Conservation (phyloP, 306 rosid genomes). For the Trifolium repens region DNA sequence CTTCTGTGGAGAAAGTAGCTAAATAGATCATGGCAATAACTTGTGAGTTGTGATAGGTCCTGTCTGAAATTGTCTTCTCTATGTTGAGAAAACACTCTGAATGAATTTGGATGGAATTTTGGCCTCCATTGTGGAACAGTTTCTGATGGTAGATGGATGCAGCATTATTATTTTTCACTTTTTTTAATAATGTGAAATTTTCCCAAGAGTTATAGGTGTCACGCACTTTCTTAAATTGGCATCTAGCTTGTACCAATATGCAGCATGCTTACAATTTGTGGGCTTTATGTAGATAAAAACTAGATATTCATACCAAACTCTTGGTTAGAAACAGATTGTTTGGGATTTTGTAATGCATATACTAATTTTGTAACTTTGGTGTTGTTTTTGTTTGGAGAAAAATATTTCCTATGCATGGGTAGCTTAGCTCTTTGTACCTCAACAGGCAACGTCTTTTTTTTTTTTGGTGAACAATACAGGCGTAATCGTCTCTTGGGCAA, state of each 20-base stretch:
- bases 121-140: conserved; percentile 9
- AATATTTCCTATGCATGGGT: neutral
- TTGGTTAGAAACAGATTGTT: neutral
- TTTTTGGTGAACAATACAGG: too few relatives aligned
- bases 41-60: conserved; percentile 30
- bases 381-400: conserved; percentile 14
- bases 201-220: conserved; percentile 16
- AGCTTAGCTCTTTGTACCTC: neutral
- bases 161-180: conserved; percentile 3
- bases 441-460: neutral
- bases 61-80: conserved; percentile 21
- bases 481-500: neutral
- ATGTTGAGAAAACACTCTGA: conserved; percentile 22
- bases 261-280: conserved; percentile 18
- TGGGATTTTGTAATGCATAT: conserved; percentile 36
- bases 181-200: neutral
- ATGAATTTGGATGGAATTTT: conserved; percentile 16
- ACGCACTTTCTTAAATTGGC: conserved; percentile 12
- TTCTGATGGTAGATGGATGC: conserved; percentile 28
- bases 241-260: conserved; percentile 9
- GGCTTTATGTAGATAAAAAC: conserved; percentile 23
- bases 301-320: conserved; percentile 17
- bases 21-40: conserved; percentile 25
- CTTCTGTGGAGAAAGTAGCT: conserved; percentile 16
- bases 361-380: conserved; percentile 6